These are phyloP conservation scores for Aspergillus aculeatus DNA, from an alignment of 2,329 filamentous ascomycete genomes.

Conservation along the genomic window DNA sequence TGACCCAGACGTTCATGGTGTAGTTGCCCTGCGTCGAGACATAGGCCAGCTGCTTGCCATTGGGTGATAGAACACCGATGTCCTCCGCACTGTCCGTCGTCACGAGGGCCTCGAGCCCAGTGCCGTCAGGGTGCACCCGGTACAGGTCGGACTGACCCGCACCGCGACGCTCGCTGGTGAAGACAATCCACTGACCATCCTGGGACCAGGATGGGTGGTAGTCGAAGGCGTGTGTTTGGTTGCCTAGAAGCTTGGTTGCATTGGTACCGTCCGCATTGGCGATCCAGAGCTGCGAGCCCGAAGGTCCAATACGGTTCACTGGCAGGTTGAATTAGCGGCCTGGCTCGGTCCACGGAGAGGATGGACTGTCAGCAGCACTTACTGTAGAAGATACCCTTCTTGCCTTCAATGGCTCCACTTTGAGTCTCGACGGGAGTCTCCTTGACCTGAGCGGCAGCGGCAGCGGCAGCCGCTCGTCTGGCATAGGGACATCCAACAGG, in stretches of 20 bases:
- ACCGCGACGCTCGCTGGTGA: constrained; percentile 6
- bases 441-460: not conserved
- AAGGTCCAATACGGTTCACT: constrained; percentile 8
- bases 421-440: not conserved
- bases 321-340: not conserved
- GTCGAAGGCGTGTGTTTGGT: constrained; percentile 3
- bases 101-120: constrained; percentile 35
- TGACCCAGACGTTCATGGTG: constrained; percentile 44
- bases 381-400: constrained; percentile 7
- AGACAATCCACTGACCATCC: constrained; percentile 3
- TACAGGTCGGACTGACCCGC: constrained; percentile 5
- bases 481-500: constrained; percentile 2
- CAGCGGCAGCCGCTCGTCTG: not conserved
- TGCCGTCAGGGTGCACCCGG: constrained; percentile 37
- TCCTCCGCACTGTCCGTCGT: constrained; percentile 41
- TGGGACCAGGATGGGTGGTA: constrained; percentile 3
- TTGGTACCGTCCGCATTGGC: constrained; percentile 6
- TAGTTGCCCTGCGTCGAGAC: constrained; percentile 40
- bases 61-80: constrained; percentile 37
- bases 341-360: not conserved
- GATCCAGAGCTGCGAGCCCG: constrained; percentile 2
- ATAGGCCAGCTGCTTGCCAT: constrained; percentile 40
- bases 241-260: not conserved
- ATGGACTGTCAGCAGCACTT: not conserved
- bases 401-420: not conserved